Base-by-base conservation (phyloP, 441 rosid genomes). In the Jatropha multifida region DNA sequence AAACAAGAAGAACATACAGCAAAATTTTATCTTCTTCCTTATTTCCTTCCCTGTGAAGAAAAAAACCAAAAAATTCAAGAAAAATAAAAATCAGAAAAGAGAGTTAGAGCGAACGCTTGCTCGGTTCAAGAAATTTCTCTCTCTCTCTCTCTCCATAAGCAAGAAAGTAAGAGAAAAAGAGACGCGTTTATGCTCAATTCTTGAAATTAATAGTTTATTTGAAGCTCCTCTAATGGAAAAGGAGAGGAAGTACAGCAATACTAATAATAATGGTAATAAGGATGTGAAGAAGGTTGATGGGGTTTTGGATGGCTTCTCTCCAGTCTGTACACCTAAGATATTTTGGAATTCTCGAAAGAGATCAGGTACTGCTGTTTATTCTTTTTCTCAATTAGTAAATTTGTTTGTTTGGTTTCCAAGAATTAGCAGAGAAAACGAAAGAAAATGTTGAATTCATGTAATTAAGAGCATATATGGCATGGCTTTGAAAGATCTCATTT, bases 301-400 rank as follows among this genome's bases (percentile, higher is more conserved):
- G 0, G 82, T 81, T 74, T 77, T 91, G 77, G 82, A 84, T 65
- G 94, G 98, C 13, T 93, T 90, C 86, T 89, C 91, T 64, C 92
- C 89, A 5, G 88, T 74, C 65, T 86, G 92, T 61, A 72, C 93
- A 42, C 79, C 95, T 63, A 88, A 86, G 82, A 83, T 91, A 81
- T 85, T 81, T 59, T 93, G 98, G 98, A 93, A 87, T 66, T 90
- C 98, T 62, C 79, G 95, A 23, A 90, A 82, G 80, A 86, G 94
- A 88, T 84, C 98, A 84, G 92, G 98, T 91, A 64, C 26, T 26
- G 6, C 18, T 2, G 59, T 70, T 26, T 59, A 26, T 74, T 65
- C 65, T n/a, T 67, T 55, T 54, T 44, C 58, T 15, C 59, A 5
- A 65, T 18, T n/a, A 10, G 12, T 17, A 14, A 44, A 44, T 26